Conservation (phyloP, 2,329 filamentous ascomycete species). For the Penicillium palitans region DNA sequence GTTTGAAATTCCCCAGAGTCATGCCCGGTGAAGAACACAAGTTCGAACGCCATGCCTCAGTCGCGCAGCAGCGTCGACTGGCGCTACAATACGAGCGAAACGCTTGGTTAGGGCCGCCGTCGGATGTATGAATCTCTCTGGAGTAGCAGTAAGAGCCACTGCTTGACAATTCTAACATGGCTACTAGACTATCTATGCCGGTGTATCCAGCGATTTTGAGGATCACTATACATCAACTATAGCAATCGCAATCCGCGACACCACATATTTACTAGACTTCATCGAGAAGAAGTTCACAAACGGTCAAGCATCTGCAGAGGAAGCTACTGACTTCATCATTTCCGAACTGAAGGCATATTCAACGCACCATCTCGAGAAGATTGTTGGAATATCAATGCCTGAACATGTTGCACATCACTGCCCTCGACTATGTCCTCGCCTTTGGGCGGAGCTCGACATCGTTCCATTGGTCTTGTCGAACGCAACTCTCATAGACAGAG, state of each 20-base stretch:
- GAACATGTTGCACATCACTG: conserved; percentile 59
- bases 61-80: conserved; percentile 37
- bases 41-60: conserved; percentile 31
- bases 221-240: conserved; percentile 55
- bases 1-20: background rate
- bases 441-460: conserved; percentile 77
- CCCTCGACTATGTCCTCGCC: conserved; percentile 65
- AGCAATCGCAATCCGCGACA: conserved; percentile 70
- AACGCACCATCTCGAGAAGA: conserved; percentile 67
- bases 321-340: conserved; percentile 63
- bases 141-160: background rate
- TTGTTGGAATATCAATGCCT: conserved; percentile 72
- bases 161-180: background rate
- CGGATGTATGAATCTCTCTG: conserved; percentile 33
- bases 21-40: conserved; percentile 10
- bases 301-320: conserved; percentile 42
- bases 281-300: conserved; percentile 60
- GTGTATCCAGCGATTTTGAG: conserved; percentile 37
- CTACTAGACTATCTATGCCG: conserved; percentile 44
- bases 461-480: conserved; percentile 65
- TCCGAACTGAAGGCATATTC: conserved; percentile 60
- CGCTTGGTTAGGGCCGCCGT: conserved; percentile 40
- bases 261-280: conserved; percentile 73
- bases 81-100: conserved; percentile 32
- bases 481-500: conserved; percentile 17